Base-by-base conservation (phyloP, 352 stramenopile genomes). In the Phytophthora parvispora region DNA sequence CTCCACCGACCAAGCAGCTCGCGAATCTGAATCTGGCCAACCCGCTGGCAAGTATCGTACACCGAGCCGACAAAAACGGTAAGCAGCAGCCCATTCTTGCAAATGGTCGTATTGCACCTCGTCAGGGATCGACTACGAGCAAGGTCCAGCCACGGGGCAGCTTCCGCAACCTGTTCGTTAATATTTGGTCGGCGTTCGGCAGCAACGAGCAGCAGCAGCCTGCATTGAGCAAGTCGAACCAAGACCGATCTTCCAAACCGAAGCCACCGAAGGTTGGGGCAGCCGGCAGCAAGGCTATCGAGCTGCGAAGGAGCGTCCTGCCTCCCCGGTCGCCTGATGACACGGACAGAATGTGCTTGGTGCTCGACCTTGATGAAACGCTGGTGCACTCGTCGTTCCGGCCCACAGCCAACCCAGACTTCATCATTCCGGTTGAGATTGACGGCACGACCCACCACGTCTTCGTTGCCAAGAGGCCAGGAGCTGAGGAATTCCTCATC, bases 361-460 rank as follows among this genome's bases (percentile, higher is more conserved):
- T 98, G 27, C 78, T 99, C 29, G 97, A 99, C 69, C 75, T 99
- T 34, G 97, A 99, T 75, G 97, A 99, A 72, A 99, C 97, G 16
- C 78, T 99, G 5, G 97, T 99, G 10, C 97, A 99, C 83, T 98
- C 89, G 25, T 98, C 92, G 47, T 99, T 99, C 71, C 89, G 85
- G 69, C 85, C 96, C 13, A 97, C 98, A 3, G 60, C 81, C 15
- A 95, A 94, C 59, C 92, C 97, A 16, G 95, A 99, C 84, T 99
- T 98, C 84, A 90, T 99, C 36, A 99, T 99, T 67, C 94, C 97
- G 25, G 97, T 99, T 25, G 90, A 98, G 52, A 98, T 99, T 69
- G 93, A 98, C 40, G 81, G 78, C 49, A 89, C 77, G 18, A 70
- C 87, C 28, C 81, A 92, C 67, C 83, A 97, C 54, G 89, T 97